A percentile compares a stretch with the other conserved stretches of the same genome.
These are phyloP conservation scores for Fusarium nygamai DNA, from an alignment of 2,329 filamentous ascomycete genomes.

Conservation along the genomic window DNA sequence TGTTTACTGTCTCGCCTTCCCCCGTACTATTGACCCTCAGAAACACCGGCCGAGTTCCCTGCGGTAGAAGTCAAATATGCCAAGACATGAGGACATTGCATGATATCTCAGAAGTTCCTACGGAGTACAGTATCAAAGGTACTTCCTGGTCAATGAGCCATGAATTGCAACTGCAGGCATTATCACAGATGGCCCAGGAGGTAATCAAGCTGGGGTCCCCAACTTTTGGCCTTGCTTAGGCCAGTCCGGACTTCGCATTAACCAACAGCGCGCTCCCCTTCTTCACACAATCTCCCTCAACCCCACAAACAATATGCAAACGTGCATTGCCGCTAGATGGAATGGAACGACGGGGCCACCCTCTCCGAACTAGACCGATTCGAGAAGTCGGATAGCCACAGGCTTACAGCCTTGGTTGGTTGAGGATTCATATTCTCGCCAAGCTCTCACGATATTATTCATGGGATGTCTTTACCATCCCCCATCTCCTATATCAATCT, in stretches of 20 bases:
- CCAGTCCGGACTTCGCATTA: conserved; percentile 25
- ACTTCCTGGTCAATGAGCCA: conserved; percentile 7
- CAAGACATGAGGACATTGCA: conserved; percentile 8
- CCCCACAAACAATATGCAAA: conserved; percentile 31
- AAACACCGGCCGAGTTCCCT: not conserved
- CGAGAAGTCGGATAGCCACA: not conserved
- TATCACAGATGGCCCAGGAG: not conserved
- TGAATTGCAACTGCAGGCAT: conserved; percentile 17
- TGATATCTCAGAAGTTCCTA: not conserved
- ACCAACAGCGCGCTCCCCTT: conserved; percentile 5
- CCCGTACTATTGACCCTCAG: not conserved
- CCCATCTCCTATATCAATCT: not conserved
- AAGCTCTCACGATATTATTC: conserved; percentile 12
- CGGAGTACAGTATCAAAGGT: not conserved
- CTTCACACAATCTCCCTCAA: conserved; percentile 29
- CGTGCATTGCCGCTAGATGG: conserved; percentile 31
- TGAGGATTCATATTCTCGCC: conserved; percentile 7
- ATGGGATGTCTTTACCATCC: conserved; percentile 5
- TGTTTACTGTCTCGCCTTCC: conserved; percentile 6
- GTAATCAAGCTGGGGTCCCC: conserved; percentile 24
- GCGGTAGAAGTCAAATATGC: not conserved
- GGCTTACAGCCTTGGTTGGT: not conserved
- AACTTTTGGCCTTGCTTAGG: conserved; percentile 22
- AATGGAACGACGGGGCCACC: conserved; percentile 23
- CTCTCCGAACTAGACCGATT: conserved; percentile 13